Base-by-base conservation (phyloP, 2,329 filamentous ascomycete species). In the Acrodontium crateriforme region DNA sequence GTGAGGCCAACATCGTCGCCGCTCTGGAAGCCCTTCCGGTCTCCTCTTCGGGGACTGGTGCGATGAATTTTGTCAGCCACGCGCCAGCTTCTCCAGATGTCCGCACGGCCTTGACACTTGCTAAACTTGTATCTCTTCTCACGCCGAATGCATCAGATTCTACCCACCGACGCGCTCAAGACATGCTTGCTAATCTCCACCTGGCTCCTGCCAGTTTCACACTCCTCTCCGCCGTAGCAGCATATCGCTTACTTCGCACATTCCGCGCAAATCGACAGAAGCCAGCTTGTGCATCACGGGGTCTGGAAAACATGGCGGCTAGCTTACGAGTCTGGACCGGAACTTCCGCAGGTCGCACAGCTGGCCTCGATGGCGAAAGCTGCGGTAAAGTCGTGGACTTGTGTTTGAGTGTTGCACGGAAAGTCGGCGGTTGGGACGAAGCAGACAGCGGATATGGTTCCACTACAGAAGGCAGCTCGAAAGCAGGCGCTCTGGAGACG, bases 81-180 rank as follows among this genome's bases (percentile, higher is more conserved):
- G 63, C 63, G 1, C 69, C 69, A 1, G 59, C 70, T 1, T 62
- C 69, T 2, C 58, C 63, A 4, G 71, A 74, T 34, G 63, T 74
- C 8, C 58, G 59, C 28, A 66, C 65, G 28, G 65, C 69, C 3
- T 60, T 74, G 20, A 69, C 67, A 5, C 60, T 72, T 23, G 69
- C 69, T 8, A 72, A 73, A 51, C 67, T 71, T 31, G 60, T 69
- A 1, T 58, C 62, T 3, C 60, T 72, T 7, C 37, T 36, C 25
- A 37, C 38, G 0, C 32, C 37, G 4, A 37, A 25, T 10, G 27
- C 34, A 7, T 40, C 41, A 1, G 33, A 39, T 7, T 34, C 49
- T 14, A 55, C 57, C 6, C 55, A 50, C 14, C 37, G 43, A 12
- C 50, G 54, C 10, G 59, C 60, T 8, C 42, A 52, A 14, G 46